Conservation (phyloP, 306 rosid species). For the Pyrus communis region DNA sequence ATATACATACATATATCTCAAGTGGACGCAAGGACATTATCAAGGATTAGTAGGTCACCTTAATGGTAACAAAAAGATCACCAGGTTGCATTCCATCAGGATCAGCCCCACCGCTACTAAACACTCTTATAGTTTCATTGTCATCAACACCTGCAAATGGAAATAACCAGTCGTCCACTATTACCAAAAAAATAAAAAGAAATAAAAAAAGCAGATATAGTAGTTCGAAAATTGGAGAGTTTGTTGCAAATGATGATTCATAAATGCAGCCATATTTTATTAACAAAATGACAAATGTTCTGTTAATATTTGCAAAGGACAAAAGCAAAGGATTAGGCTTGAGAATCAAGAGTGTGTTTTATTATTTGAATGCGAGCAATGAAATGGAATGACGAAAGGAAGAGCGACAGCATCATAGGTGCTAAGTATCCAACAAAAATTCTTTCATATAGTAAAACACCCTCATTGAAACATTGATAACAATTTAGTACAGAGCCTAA, state of each 20-base stretch:
- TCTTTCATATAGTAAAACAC: neutral
- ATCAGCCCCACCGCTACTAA: conserved; percentile 79
- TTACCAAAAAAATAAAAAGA: neutral
- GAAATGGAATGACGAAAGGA: too few relatives aligned
- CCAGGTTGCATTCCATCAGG: conserved; percentile 85
- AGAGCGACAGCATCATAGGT: too few relatives aligned
- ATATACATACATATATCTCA: neutral
- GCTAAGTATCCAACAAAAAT: too few relatives aligned
- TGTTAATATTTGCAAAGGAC: too few relatives aligned
- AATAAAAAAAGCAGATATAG: neutral
- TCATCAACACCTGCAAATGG: conserved; percentile 62
- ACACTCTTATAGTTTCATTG: conserved; percentile 53
- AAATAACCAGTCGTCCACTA: conserved; percentile 3
- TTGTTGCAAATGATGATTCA: neutral
- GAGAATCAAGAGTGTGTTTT: too few relatives aligned
- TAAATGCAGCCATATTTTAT: neutral
- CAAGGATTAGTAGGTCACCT: conserved; percentile 26
- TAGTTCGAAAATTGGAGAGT: neutral
- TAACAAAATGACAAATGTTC: neutral
- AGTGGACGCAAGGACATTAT: neutral
- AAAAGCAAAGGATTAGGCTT: too few relatives aligned
- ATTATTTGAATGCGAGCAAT: too few relatives aligned
- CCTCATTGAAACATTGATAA: neutral
- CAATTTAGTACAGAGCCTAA: neutral
- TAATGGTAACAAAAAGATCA: conserved; percentile 69